Evolutionary conservation across 164 flowering plant genomes (phyloP).

Genomic region (Magnolia officinalis): DNA sequence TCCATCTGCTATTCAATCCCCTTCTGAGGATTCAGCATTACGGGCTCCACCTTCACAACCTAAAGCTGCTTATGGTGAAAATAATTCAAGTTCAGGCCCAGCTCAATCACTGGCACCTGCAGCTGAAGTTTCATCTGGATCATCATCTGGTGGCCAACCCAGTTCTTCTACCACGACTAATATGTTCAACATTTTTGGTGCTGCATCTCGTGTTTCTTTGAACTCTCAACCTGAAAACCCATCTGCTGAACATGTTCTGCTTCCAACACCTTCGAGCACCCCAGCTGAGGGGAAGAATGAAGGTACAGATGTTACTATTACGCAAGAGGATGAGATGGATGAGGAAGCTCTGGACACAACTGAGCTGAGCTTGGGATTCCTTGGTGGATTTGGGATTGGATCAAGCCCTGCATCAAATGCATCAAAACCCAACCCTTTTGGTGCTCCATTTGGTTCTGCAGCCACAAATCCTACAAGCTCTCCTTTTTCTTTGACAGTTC

Average conservation of each 20-base stretch:
- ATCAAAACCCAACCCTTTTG: conserved; percentile 71
- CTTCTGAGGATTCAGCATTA: conserved; percentile 11
- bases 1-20: conserved; percentile 13
- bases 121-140: conserved; percentile 21
- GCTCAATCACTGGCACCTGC: conserved; percentile 17
- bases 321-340: conserved; percentile 93
- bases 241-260: conserved; percentile 13
- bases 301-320: conserved; percentile 28
- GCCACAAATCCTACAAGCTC: conserved; percentile 33
- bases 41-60: conserved; percentile 19
- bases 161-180: conserved; percentile 12
- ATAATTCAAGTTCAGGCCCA: background rate
- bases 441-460: conserved; percentile 41
- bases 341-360: conserved; percentile 85
- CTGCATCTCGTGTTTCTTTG: conserved; percentile 16
- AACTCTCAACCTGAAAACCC: conserved; percentile 31
- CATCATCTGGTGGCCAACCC: conserved; percentile 32
- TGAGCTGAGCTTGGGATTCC: conserved; percentile 50
- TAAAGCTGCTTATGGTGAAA: conserved; percentile 13
- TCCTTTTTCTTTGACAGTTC: conserved; percentile 39
- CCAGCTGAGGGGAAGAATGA: conserved; percentile 29
- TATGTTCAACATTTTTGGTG: conserved; percentile 11
- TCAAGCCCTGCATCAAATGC: conserved; percentile 40
- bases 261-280: conserved; percentile 23
- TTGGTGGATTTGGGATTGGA: conserved; percentile 73